Base-by-base conservation (phyloP, 208 protist species). In the Leishmania tropica region DNA sequence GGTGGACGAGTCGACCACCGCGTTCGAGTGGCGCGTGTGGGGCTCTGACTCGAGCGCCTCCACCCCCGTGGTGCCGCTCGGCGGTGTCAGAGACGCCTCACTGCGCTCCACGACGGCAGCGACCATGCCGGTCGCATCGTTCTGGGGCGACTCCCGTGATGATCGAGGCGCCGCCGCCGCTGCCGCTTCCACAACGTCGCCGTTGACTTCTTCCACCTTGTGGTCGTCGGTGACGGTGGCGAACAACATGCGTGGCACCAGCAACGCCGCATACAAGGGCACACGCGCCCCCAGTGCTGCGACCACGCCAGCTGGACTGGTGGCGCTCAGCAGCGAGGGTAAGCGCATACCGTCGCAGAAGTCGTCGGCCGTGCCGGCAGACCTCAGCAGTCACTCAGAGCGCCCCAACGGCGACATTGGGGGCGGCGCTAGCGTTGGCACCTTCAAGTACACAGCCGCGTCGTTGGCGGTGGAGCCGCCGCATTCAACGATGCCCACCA, bases 21-120 rank as follows among this genome's bases (percentile, higher is more conserved):
- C 53, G 53, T 77, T 47, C 54, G 74, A 77, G 54, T 64, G 53
- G 47, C 74, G 74, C 19, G 74, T 77, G 54, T 77, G 74, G 74
- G 53, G 74, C 74, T 65, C 51, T 28, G 74, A 67, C 19, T 67
- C 54, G 54, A 47, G 51, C 37, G 54, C 35, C 21, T 40, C 74
- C 31, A 13, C 72, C 8, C 15, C 51, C 1, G 47, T 28, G 19
- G 24, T 40, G 48, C 47, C n/a, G 48, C 11, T 56, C 54, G 37
- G 24, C 19, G 35, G 40, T 17, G 53, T 13, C 51, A 64, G 37
- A 13, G 37, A 77, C 28, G 35, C 10, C 35, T 17, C 53, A 0
- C 65, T 15, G 54, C 35, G 19, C 31, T 31, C 35, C 74, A 19
- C 35, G 31, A 42, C 35, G 8, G 51, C 53, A 45, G 24, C 54